A percentile compares a stretch with the other conserved stretches of the same genome.
Conservation (phyloP, 1,284 basidiomycete species). For the Ceratobasidium sp. region DNA sequence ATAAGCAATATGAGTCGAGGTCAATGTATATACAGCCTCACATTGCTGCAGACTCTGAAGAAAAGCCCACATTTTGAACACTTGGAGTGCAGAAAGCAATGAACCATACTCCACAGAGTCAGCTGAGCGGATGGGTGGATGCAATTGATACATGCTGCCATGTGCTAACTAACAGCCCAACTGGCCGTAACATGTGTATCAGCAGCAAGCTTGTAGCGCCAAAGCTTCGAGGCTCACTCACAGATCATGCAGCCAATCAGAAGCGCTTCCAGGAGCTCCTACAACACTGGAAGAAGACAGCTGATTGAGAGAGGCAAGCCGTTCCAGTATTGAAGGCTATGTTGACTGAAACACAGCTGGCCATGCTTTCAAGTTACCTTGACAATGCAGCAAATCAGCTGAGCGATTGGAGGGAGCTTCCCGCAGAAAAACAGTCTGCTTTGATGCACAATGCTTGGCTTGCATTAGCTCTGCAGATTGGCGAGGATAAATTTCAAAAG, state of each 20-base stretch:
- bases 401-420: slow-evolving; percentile 5
- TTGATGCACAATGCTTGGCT: slow-evolving; percentile 7
- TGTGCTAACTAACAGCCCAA: neutral
- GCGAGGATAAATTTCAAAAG: neutral
- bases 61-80: neutral
- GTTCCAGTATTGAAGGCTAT: too few relatives aligned
- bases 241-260: slow-evolving; percentile 43
- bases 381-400: neutral
- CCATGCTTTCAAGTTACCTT: too few relatives aligned
- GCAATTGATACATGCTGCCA: neutral
- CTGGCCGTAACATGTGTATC: neutral
- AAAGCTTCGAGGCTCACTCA: neutral
- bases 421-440: neutral
- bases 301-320: slow-evolving; percentile 6
- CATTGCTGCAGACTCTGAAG: neutral
- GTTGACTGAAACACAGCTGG: too few relatives aligned
- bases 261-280: neutral
- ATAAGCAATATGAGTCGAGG: slow-evolving; percentile 28
- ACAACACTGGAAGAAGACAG: slow-evolving; percentile 5
- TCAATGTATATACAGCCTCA: neutral
- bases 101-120: slow-evolving; percentile 17
- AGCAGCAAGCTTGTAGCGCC: neutral
- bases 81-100: slow-evolving; percentile 23
- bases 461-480: neutral
- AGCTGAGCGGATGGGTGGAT: slow-evolving; percentile 9